A percentile compares a stretch with the other conserved stretches of the same genome.
These are phyloP conservation scores for Luzula sylvatica DNA, from an alignment of 176 grass and related monocot genomes.

Conservation along the genomic window DNA sequence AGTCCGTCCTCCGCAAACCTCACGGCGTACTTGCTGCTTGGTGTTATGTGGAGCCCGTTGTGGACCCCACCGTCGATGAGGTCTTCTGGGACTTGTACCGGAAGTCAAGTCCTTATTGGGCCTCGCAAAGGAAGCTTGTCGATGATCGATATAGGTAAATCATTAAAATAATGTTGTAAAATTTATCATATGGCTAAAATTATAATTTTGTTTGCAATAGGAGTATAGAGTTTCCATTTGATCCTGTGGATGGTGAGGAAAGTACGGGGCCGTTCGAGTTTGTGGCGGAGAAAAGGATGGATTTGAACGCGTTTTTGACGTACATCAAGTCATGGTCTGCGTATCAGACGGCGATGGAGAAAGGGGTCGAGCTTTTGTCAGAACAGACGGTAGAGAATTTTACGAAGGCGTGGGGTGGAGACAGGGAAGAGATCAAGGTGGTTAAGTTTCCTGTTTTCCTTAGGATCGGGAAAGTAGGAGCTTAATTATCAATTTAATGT, in stretches of 20 bases:
- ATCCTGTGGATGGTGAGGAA: conserved; percentile 42
- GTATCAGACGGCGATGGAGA: conserved; percentile 76
- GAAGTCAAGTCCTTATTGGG: conserved; percentile 45
- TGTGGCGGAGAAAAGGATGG: conserved; percentile 35
- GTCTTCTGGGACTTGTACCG: conserved; percentile 50
- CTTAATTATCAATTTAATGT: background rate
- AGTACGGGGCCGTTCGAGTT: conserved; percentile 68
- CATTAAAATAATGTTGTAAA: background rate
- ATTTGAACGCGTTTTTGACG: conserved; percentile 39
- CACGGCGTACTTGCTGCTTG: conserved; percentile 63
- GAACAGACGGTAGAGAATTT: conserved; percentile 31
- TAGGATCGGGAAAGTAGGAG: conserved; percentile 52
- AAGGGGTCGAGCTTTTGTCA: conserved; percentile 53
- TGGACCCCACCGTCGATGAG: conserved; percentile 45
- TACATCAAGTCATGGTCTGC: conserved; percentile 90
- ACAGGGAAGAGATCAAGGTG: conserved; percentile 30
- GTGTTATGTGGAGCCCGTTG: conserved; percentile 70
- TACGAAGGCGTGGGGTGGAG: conserved; percentile 36
- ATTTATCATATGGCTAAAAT: background rate
- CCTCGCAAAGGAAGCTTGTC: conserved; percentile 36
- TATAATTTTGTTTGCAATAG: conserved; percentile 7
- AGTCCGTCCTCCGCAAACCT: conserved; percentile 31
- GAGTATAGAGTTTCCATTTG: conserved; percentile 47
- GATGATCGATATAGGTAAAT: conserved; percentile 52
- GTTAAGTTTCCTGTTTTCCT: conserved; percentile 68